Evolutionary conservation across 2,329 filamentous ascomycete genomes (phyloP), one percentile per base, ranked within the genome.

Genomic region (Epichloe sylvatica): DNA sequence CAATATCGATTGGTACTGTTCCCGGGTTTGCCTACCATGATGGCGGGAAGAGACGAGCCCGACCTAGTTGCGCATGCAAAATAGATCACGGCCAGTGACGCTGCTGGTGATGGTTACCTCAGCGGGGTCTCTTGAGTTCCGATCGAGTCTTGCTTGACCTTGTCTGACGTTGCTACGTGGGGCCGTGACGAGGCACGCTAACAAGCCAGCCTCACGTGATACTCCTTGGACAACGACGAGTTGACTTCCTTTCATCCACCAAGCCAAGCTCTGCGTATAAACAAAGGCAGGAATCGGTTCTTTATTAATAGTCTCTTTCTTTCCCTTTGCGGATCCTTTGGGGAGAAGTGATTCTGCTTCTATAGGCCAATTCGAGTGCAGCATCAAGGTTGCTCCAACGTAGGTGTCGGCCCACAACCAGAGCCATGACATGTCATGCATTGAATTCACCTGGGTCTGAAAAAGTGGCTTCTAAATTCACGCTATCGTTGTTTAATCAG

Each of bases 91-190:
- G 51, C 57, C 53, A 53, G 33, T 34, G 47, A 50, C 36, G 50
- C 45, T 51, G 46, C 36, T 46, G 37, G 41, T 42, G 45, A 42
- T 62, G 55, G 37, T 40, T 17, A 46, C 25, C 21, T 46, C 33
- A 23, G 60, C 54, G 57, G 60, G 56, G 57, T 30, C 30, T 11
- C 30, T 30, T 9, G 30, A 47, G 17, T 45, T 17, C 17, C 17
- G 17, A 17, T 17, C 17, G 17, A 17, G 17, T 45, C 33, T 17
- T 34, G 21, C 17, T 25, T 25, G 23, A 13, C 15, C 23, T 40
- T 9, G 17, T 19, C 56, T 64, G 64, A 66, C 61, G 62, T 66
- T 59, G 61, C 53, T 48, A 50, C 53, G 56, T 58, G 63, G 64
- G 63, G 62, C 56, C 45, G 49, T 51, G 53, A 49, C 51, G 41